A percentile compares a stretch with the other conserved stretches of the same genome.
phyloP scores from a whole-genome alignment of 1,284 basidiomycete species.

The Leccinum holopus region DNA sequence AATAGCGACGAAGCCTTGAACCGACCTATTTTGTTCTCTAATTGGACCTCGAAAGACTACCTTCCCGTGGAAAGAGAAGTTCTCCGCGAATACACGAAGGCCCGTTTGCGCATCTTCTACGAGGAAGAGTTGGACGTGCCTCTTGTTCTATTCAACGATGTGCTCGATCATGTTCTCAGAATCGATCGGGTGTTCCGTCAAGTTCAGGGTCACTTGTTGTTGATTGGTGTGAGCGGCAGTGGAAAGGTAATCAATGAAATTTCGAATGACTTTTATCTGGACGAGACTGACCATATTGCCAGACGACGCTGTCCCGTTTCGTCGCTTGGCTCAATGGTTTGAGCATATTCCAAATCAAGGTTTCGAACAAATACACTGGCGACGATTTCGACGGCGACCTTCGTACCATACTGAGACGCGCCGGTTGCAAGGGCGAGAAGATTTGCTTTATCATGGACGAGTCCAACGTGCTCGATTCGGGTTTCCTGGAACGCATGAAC shows the following conservation, averaged over 20 bases:
- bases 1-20: constrained; percentile 78
- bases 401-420: constrained; percentile 86
- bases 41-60: constrained; percentile 99
- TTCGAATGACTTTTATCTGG: neutral
- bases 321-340: constrained; percentile 99
- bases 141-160: constrained; percentile 98
- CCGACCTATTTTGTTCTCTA: constrained; percentile 95
- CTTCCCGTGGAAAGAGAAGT: constrained; percentile 92
- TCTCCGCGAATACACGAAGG: constrained; percentile 95
- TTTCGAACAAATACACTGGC: constrained; percentile 97
- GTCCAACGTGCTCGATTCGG: constrained; percentile 97
- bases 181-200: constrained; percentile 99
- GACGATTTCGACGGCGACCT: constrained; percentile 99
- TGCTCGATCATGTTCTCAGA: constrained; percentile 94
- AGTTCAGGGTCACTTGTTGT: constrained; percentile 77
- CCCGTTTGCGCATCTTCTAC: constrained; percentile 92
- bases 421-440: constrained; percentile 92
- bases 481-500: constrained; percentile 99
- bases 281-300: constrained; percentile 18
- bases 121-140: constrained; percentile 98
- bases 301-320: constrained; percentile 98
- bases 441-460: constrained; percentile 96
- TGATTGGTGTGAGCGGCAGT: constrained; percentile 97
- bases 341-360: constrained; percentile 98
- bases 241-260: constrained; percentile 72